Base-by-base conservation (phyloP, 2,329 filamentous ascomycete species). In the Alternaria sp. region DNA sequence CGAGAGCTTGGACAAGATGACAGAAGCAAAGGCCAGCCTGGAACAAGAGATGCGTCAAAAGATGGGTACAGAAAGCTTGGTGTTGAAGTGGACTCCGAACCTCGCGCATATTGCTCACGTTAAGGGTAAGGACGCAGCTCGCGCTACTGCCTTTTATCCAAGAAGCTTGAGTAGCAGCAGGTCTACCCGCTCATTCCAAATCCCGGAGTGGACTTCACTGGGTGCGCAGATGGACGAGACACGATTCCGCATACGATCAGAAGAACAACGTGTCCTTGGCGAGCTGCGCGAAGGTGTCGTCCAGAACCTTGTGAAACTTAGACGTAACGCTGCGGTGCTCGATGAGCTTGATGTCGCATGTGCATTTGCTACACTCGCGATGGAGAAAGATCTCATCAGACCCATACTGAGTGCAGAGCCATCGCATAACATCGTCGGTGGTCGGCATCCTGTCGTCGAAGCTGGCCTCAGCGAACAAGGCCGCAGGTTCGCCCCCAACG, bases 331-430 rank as follows among this genome's bases (percentile, higher is more conserved):
- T 11, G 87, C 89, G n/a, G 91, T 97, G 1, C 87, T 99, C 20
- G 95, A 98, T 77, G 94, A 97, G 79, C 87, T 99, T 9, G 96
- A 99, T 80, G 91, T 99, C 41, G 88, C 92, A 3, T 93, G 92
- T 59, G 93, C 93, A 0, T 97, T 97, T 75, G 93, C 96, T 3
- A 86, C 85, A 5, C 85, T 98, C 3, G 94, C 96, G 2, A 79
- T 85, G 23, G 92, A 97, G 75, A 90, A 92, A 66, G 83, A 86
- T 50, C 89, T 96, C 70, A 86, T 89, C 2, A 88, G 95, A 0
- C 96, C 96, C 0, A 81, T 89, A 2, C 80, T 99, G 30, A 91
- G 91, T 72, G 82, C 85, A 5, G 77, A 75, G 15, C 88, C 86
- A 0, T 81, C 84, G 4, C 93, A 96, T 78, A 90, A 90, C 64